Conservation (phyloP, 1,139 yeast species). For the Pichiaceae sp. region DNA sequence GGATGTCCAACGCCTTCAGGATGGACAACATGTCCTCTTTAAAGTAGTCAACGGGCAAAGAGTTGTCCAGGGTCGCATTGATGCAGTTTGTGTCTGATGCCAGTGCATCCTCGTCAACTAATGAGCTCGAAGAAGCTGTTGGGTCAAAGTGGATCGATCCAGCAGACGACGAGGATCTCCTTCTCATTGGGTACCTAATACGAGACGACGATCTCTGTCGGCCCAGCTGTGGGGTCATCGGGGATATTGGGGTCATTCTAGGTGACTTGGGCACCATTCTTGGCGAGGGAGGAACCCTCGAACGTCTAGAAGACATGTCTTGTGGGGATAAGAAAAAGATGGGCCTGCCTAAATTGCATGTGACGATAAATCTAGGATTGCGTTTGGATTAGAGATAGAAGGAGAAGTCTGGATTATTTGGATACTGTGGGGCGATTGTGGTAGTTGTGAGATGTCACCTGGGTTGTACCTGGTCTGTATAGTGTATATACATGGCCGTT, state of each 20-base stretch:
- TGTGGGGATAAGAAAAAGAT: not conserved
- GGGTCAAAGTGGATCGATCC: conserved; percentile 10
- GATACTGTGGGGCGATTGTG: too few relatives aligned
- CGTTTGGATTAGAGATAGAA: not conserved
- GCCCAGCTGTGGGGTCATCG: not conserved
- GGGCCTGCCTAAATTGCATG: not conserved
- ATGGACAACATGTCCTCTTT: conserved; percentile 71
- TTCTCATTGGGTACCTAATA: conserved; percentile 3
- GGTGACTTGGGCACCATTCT: not conserved
- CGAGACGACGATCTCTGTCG: conserved; percentile 6
- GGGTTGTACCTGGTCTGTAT: too few relatives aligned
- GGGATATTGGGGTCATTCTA: not conserved
- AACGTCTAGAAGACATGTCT: not conserved
- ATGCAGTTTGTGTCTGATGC: conserved; percentile 12
- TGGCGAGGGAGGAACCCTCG: not conserved
- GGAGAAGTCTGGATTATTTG: not conserved
- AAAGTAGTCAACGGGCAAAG: conserved; percentile 76
- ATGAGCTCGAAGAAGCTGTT: conserved; percentile 1
- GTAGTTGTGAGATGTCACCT: too few relatives aligned
- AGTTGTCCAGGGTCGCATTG: conserved; percentile 48
- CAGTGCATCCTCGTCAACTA: conserved; percentile 5
- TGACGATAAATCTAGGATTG: not conserved
- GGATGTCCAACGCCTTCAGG: conserved; percentile 53
- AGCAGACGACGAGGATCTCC: conserved; percentile 15
- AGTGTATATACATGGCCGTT: too few relatives aligned